A percentile compares a stretch with the other conserved stretches of the same genome.
Conservation (phyloP, 371 early-diverging fungal species). For the Circinella umbellata region DNA sequence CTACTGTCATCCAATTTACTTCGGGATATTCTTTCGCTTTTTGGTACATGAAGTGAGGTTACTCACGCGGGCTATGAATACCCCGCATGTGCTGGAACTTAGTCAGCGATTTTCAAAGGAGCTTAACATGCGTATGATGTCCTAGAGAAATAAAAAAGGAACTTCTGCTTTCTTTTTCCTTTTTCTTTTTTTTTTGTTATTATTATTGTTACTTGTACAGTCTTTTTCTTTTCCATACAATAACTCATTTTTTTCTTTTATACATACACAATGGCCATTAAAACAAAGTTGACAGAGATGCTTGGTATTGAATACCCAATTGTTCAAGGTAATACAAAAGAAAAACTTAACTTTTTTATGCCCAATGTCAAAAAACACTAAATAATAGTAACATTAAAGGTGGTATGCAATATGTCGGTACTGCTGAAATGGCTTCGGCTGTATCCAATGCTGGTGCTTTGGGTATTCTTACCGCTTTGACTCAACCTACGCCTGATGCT, state of each 20-base stretch:
- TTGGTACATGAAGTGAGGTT: not conserved
- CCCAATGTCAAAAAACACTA: too few species aligned
- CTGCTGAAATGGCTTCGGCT: constrained; percentile 80
- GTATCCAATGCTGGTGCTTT: constrained; percentile 98
- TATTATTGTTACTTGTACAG: not conserved
- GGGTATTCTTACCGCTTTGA: constrained; percentile 89
- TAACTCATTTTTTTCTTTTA: not conserved
- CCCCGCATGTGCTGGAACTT: constrained; percentile 1
- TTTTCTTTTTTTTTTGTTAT: too few species aligned
- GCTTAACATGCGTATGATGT: not conserved
- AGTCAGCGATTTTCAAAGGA: constrained; percentile 6
- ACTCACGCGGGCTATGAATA: constrained; percentile 5
- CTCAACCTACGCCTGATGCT: constrained; percentile 86
- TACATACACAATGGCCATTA: constrained; percentile 48
- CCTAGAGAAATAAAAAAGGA: not conserved
- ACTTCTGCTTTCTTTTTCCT: too few species aligned
- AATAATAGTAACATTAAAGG: constrained; percentile 2
- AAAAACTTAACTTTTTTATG: too few species aligned
- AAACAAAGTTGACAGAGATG: constrained; percentile 67
- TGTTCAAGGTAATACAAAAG: constrained; percentile 47
- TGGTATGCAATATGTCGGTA: constrained; percentile 58
- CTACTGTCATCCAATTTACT: not conserved
- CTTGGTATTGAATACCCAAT: constrained; percentile 76
- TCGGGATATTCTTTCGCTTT: constrained; percentile 3
- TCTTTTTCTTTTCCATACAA: not conserved